Evolutionary conservation across 2,329 filamentous ascomycete genomes (phyloP), one percentile per base, ranked within the genome.

Genomic region (Fusarium sterilihyphosum): DNA sequence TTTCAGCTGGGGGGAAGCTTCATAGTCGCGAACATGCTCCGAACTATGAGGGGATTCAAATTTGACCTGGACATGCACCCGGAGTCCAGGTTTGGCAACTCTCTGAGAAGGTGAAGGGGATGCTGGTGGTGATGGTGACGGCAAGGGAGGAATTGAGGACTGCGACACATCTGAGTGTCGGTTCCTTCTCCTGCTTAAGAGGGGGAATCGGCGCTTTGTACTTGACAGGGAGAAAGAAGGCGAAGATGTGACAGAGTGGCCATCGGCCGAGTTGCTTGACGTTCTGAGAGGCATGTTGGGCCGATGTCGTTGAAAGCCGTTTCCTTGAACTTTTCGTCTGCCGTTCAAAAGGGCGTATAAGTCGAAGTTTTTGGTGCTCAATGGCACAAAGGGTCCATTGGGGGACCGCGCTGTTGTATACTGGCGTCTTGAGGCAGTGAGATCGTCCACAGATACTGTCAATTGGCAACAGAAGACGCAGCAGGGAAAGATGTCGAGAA

Each of bases 11-110:
- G 82, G 76, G 4, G 88, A 89, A 66, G 85, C 83, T 62, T 83
- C 82, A 75, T 89, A 89, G 66, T 82, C 83, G 56, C 85, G 83
- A 56, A 76, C 81, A 77, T 87, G 86, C 31, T 83, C 81, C 58
- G 83, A 83, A 50, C 84, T 82, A 53, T 85, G 78, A 12, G 85
- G 86, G 43, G 84, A 82, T 57, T 84, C 83, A 73, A 88, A 88
- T 53, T 81, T 84, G 75, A 87, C 81, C 37, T 83, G 83, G 59
- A 87, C 82, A 33, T 84, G 82, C 22, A 88, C 82, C 38, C 82
- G 80, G 35, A 88, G 79, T 29, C 76, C 67, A 29, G 77, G 62
- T 31, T 77, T 78, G 38, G 67, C 40, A 47, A 54, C 37, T 40
- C 66, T 70, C 22, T 65, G 46, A 29, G 67, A 41, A 31, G 56